phyloP scores from a whole-genome alignment of 2,329 filamentous ascomycete genomes.

The Sporothrix schenckii region DNA sequence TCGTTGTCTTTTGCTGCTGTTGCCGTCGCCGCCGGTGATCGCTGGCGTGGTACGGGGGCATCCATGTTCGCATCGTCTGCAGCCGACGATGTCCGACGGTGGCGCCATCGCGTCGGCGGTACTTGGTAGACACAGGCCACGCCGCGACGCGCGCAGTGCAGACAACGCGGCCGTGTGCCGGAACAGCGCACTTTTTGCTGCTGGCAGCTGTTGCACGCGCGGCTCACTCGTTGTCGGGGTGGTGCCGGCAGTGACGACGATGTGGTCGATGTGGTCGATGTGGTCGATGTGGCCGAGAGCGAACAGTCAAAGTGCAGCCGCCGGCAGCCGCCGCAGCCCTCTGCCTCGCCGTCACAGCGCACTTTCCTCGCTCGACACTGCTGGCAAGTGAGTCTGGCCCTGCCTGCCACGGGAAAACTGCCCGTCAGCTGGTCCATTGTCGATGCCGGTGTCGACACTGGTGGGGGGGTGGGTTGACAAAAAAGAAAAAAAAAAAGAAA shows the following conservation, averaged over 20 bases:
- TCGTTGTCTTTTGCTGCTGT: not conserved
- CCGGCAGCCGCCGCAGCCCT: not conserved
- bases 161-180: not conserved
- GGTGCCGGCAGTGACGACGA: not conserved
- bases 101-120: not conserved
- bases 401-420: not conserved
- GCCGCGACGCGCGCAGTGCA: not conserved
- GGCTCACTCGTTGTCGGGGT: not conserved
- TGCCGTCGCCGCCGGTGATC: not conserved
- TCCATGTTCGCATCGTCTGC: not conserved
- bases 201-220: constrained; percentile 1
- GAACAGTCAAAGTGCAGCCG: not conserved
- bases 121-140: not conserved
- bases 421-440: not conserved
- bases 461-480: too few species aligned
- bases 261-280: not conserved
- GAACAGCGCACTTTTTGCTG: constrained; percentile 4
- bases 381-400: not conserved
- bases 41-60: not conserved
- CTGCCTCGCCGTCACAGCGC: not conserved
- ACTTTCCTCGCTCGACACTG: not conserved
- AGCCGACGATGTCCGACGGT: too few species aligned
- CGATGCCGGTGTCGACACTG: too few species aligned
- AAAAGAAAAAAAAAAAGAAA: too few species aligned
- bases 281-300: not conserved